Evolutionary conservation across 2,329 filamentous ascomycete species (phyloP), one percentile per base, ranked within the genome.

Genomic region (Xenosphaeropsis pyriputrescens): DNA sequence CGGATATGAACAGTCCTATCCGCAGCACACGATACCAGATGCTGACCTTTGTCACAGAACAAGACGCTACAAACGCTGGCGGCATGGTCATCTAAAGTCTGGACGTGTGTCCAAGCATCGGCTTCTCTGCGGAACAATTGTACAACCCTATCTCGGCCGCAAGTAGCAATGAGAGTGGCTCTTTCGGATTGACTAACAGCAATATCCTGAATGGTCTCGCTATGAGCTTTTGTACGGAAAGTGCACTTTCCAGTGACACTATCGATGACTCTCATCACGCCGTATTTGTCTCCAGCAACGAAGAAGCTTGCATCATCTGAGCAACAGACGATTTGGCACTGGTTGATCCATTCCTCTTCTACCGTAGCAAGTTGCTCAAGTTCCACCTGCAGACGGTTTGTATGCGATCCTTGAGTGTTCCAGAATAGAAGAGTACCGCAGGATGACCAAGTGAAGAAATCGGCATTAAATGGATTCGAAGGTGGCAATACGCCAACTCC

Each of bases 81-180:
- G 19, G 86, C 77, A 57, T 96, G 93, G 48, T 98, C 89, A 39
- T 84, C 77, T 52, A 96, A 72, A 0, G 91, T 98, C 56, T 98
- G 91, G 37, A 94, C 72, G 40, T 95, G 72, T 41, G 82, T 72
- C 57, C 93, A 80, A 2, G 59, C 60, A 2, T 74, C 69, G 11
- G 59, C 63, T 1, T 61, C 60, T 17, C 67, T 65, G 18, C 67
- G 65, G 54, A 95, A 96, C n/a, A 98, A 63, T 55, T 98, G 91
- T 1, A 89, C 74, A n/a, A 82, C 94, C 36, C 91, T 79, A 58
- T 98, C 91, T 46, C 91, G 72, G 29, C 85, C 84, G 53, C 81
- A 88, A 9, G 79, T 86, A 14, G 84, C 89, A 47, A 96, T 67
- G 34, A 94, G 63, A 29, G 75, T 70, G 34, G 63, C 67, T 1